These are phyloP conservation scores for Rhinocladiella similis DNA, from an alignment of 2,329 filamentous ascomycete genomes.

Conservation along the genomic window DNA sequence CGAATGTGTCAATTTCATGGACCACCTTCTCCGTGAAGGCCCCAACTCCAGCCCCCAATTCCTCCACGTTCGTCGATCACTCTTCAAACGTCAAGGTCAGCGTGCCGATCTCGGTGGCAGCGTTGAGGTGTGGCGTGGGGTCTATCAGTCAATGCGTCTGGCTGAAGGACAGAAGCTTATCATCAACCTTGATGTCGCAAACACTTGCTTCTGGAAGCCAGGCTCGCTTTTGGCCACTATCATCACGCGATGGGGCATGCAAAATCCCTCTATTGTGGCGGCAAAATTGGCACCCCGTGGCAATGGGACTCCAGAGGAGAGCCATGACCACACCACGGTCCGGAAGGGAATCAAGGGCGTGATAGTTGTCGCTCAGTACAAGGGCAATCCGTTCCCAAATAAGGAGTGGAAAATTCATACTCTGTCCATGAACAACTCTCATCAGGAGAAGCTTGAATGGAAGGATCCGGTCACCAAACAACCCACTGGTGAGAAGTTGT, in stretches of 20 bases:
- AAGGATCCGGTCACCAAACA: conserved; percentile 41
- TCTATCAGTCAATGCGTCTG: conserved; percentile 81
- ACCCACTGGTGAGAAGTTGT: conserved; percentile 49
- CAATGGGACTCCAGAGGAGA: conserved; percentile 27
- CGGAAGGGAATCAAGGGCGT: conserved; percentile 37
- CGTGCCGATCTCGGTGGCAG: conserved; percentile 59
- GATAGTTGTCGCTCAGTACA: conserved; percentile 39
- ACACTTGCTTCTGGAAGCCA: conserved; percentile 79
- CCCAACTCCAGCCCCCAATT: conserved; percentile 62
- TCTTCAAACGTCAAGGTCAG: conserved; percentile 63
- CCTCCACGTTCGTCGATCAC: conserved; percentile 75
- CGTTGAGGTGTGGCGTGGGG: conserved; percentile 81
- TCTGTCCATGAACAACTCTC: conserved; percentile 46
- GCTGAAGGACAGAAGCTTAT: conserved; percentile 66
- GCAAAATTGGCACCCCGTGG: conserved; percentile 8
- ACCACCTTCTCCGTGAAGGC: conserved; percentile 81
- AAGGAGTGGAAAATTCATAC: conserved; percentile 54
- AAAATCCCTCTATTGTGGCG: conserved; percentile 36
- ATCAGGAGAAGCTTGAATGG: conserved; percentile 44
- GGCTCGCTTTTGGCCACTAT: conserved; percentile 39
- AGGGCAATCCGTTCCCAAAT: conserved; percentile 33
- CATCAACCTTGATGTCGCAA: conserved; percentile 88
- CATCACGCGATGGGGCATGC: conserved; percentile 33
- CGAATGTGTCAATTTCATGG: conserved; percentile 84
- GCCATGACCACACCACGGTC: conserved; percentile 31